Percentiles rank a stretch among this genome's conserved stretches.
Conservation (phyloP, 164 flowering plant genomes). For the Kingdonia uniflora region DNA sequence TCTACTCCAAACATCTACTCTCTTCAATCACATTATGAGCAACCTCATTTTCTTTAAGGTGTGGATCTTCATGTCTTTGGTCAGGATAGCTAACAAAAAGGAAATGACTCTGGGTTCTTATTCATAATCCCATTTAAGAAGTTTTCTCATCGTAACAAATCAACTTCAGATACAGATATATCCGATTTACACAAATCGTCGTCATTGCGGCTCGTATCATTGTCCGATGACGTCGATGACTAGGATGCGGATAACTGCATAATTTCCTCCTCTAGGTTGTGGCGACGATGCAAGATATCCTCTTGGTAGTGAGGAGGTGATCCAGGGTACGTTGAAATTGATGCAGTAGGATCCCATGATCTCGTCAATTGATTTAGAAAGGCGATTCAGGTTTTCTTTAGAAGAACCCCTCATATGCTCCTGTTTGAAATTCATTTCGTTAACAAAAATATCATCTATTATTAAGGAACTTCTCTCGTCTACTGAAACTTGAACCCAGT, state of each 20-base stretch:
- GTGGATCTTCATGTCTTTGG: conserved; percentile 11
- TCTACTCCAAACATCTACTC: conserved; percentile 23
- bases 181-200: conserved; percentile 29
- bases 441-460: conserved; percentile 1
- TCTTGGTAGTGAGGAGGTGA: conserved; percentile 89
- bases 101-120: conserved; percentile 9
- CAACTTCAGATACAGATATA: conserved; percentile 19
- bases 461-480: conserved; percentile 49
- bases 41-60: conserved; percentile 17
- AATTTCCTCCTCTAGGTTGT: conserved; percentile 70
- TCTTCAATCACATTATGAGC: conserved; percentile 15
- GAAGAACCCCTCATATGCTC: conserved; percentile 17
- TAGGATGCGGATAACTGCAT: conserved; percentile 75
- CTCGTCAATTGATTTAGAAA: conserved; percentile 23
- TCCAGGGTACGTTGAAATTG: conserved; percentile 32
- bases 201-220: conserved; percentile 60
- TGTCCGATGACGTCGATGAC: conserved; percentile 74
- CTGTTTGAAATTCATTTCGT: conserved; percentile 12
- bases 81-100: conserved; percentile 8
- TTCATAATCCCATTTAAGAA: conserved; percentile 12
- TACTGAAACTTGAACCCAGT: conserved; percentile 38
- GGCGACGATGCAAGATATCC: conserved; percentile 78
- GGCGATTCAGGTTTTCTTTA: conserved; percentile 13
- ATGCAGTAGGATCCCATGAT: conserved; percentile 29
- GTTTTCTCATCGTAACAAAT: conserved; percentile 17